phyloP scores from a whole-genome alignment of 495 filamentous ascomycete genomes.

The Clavariopsis aquatica region DNA sequence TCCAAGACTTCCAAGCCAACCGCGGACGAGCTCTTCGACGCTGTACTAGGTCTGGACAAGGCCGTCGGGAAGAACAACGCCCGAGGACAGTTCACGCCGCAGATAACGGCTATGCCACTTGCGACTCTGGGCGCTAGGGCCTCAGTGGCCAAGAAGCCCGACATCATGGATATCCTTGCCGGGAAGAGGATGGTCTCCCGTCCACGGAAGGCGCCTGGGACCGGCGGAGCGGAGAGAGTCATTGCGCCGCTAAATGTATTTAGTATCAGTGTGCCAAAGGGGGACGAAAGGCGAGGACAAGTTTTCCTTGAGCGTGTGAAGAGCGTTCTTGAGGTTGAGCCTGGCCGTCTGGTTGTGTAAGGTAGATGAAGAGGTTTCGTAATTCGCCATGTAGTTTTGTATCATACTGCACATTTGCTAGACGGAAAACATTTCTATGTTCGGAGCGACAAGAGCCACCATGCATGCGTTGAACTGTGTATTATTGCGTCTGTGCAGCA shows the following conservation, averaged over 20 bases:
- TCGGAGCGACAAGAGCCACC: no score
- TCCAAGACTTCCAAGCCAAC: slow-evolving; percentile 61
- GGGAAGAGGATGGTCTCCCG: slow-evolving; percentile 47
- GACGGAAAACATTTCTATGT: background rate
- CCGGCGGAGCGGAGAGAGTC: slow-evolving; percentile 43
- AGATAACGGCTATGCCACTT: slow-evolving; percentile 63
- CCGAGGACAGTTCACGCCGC: slow-evolving; percentile 67
- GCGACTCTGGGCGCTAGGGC: slow-evolving; percentile 39
- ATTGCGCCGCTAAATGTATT: slow-evolving; percentile 69
- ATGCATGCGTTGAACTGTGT: no score
- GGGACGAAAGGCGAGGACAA: slow-evolving; percentile 76
- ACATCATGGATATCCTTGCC: slow-evolving; percentile 79
- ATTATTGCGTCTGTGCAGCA: no score
- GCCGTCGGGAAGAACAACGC: slow-evolving; percentile 50
- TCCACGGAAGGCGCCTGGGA: slow-evolving; percentile 35
- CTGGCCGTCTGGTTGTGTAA: slow-evolving; percentile 70
- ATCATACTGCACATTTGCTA: slow-evolving; percentile 11
- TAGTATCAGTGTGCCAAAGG: slow-evolving; percentile 70
- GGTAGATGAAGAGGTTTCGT: background rate
- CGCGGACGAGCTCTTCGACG: slow-evolving; percentile 82
- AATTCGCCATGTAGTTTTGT: slow-evolving; percentile 20
- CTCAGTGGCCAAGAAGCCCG: slow-evolving; percentile 47
- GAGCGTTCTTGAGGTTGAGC: slow-evolving; percentile 76
- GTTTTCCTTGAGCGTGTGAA: slow-evolving; percentile 84
- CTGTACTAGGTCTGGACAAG: slow-evolving; percentile 75